Evolutionary conservation across 345 rosid genomes (phyloP), one percentile per base, ranked within the genome.

Genomic region (Citrus cavaleriei): DNA sequence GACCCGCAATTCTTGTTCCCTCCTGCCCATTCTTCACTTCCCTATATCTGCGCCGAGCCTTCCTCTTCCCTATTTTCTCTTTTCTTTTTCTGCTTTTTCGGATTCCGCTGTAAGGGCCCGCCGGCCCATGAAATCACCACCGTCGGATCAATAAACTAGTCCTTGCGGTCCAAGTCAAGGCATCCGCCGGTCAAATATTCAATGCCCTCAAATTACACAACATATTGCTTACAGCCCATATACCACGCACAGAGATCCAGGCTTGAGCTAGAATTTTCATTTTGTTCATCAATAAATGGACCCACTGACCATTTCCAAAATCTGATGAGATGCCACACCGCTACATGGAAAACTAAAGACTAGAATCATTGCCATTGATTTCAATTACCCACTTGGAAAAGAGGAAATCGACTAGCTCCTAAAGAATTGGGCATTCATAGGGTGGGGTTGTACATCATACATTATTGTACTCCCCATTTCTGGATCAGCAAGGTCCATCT

Each of bases 21-120:
- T 34, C 27, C 75, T 66, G 1, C 68, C 72, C 4, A 25, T n/a
- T 70, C 75, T 40, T 27, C 28, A 40, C 78, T 77, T 59, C 63
- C 86, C 88, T 51, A 25, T 77, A 81, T 81, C 83, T 74, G 64
- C 81, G 83, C 85, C 80, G 34, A 77, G 37, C 76, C 74, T 65
- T 57, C 68, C 68, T 80, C 80, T 30, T 24, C 60, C 14, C 24
- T 1, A 4, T 25, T 6, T 4, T 1, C 5, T 21, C 38, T 35
- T 34, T 32, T 21, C 1, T 10, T 67, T 12, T 30, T 2, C 65
- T 13, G 19, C 73, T 24, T 78, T 74, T 74, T 42, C 78, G 68
- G 68, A 73, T 78, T 65, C 80, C 60, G 76, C 65, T n/a, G 49
- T 3, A 28, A 2, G 72, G 62, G 5, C 81, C 65, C 74, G 55